A percentile compares a stretch with the other conserved stretches of the same genome.
Conservation (phyloP, 805 yeast genomes). For the Yarrowia porcina region DNA sequence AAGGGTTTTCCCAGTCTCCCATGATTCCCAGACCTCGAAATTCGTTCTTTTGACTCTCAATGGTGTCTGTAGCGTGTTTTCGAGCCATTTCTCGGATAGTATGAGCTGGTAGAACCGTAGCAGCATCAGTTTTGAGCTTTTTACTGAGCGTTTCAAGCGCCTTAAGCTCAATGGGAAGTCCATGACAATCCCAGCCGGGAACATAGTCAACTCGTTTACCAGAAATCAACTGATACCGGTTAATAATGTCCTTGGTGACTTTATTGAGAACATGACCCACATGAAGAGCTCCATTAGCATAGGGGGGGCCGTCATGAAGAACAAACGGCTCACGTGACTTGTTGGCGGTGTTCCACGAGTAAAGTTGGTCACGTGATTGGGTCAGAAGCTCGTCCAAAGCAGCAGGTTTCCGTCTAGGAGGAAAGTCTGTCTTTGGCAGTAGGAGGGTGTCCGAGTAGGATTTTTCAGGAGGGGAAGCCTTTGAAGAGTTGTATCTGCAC, state of each 20-base stretch:
- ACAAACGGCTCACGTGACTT: slow-evolving; percentile 50
- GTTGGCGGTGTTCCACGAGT: slow-evolving; percentile 45
- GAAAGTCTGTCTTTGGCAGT: slow-evolving; percentile 15
- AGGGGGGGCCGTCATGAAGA: slow-evolving; percentile 97
- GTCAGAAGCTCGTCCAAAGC: neutral
- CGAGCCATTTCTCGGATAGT: slow-evolving; percentile 66
- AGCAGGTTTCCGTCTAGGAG: neutral
- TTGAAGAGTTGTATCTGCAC: neutral
- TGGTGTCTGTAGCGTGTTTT: slow-evolving; percentile 64
- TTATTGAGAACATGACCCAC: slow-evolving; percentile 91
- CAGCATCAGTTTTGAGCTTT: slow-evolving; percentile 39
- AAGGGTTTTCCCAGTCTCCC: slow-evolving; percentile 75
- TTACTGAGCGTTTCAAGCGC: slow-evolving; percentile 53
- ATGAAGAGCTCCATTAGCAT: slow-evolving; percentile 93
- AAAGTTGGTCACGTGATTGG: slow-evolving; percentile 46
- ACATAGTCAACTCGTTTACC: slow-evolving; percentile 65
- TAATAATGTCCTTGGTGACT: slow-evolving; percentile 79
- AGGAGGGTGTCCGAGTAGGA: slow-evolving; percentile 3
- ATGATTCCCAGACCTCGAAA: slow-evolving; percentile 73
- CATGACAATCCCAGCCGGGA: slow-evolving; percentile 99
- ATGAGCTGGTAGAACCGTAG: slow-evolving; percentile 43
- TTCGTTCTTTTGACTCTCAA: slow-evolving; percentile 57
- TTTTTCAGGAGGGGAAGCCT: neutral
- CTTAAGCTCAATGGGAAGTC: slow-evolving; percentile 90
- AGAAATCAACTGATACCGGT: slow-evolving; percentile 61